phyloP scores from a whole-genome alignment of 2,329 filamentous ascomycete genomes.

The Fusarium scirpi region DNA sequence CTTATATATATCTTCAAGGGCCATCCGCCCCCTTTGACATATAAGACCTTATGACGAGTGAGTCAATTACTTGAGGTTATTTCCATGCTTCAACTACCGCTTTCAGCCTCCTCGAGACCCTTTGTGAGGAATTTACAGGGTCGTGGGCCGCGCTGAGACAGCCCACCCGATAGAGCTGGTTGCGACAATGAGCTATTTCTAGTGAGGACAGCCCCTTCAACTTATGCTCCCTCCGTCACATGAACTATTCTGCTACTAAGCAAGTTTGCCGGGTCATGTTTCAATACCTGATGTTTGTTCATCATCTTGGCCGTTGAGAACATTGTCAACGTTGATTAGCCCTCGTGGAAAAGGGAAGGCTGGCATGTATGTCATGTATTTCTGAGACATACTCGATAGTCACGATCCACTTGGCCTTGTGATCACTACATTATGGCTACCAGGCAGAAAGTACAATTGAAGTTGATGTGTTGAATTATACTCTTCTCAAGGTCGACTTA shows the following conservation, averaged over 20 bases:
- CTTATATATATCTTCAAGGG: conserved; percentile 31
- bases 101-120: conserved; percentile 24
- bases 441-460: not conserved
- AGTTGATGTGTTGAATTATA: conserved; percentile 1
- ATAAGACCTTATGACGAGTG: conserved; percentile 30
- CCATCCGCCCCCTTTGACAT: conserved; percentile 33
- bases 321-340: conserved; percentile 13
- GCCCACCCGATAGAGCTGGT: conserved; percentile 15
- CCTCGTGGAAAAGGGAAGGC: conserved; percentile 21
- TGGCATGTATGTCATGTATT: not conserved
- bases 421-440: not conserved
- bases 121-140: conserved; percentile 27
- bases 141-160: conserved; percentile 38
- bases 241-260: not conserved
- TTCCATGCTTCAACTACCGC: conserved; percentile 17
- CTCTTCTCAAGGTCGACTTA: conserved; percentile 16
- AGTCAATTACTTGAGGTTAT: not conserved
- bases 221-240: conserved; percentile 32
- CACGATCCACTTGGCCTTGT: not conserved
- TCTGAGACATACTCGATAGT: conserved; percentile 36
- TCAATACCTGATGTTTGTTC: conserved; percentile 19
- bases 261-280: conserved; percentile 8
- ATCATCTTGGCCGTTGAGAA: conserved; percentile 12
- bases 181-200: conserved; percentile 26
- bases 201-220: conserved; percentile 34